A percentile compares a stretch with the other conserved stretches of the same genome.
phyloP scores from a whole-genome alignment of 1,284 basidiomycete genomes.

The Meira miltonrushii region DNA sequence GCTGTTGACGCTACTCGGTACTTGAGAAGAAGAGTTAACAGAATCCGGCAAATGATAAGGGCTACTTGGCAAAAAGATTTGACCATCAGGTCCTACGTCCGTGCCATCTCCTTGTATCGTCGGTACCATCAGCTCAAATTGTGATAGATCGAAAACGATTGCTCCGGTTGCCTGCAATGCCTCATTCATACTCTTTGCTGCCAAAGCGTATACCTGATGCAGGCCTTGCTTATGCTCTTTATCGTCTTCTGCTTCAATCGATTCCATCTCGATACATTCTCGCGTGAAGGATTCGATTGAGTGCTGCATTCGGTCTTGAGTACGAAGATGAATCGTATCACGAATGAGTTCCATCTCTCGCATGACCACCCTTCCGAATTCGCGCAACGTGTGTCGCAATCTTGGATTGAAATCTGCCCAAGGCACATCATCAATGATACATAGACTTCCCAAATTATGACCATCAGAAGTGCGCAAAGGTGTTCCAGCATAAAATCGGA shows the following conservation, averaged over 20 bases:
- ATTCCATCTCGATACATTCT: slow-evolving; percentile 87
- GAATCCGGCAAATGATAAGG: slow-evolving; percentile 19
- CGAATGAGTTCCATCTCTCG: slow-evolving; percentile 91
- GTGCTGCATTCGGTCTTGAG: slow-evolving; percentile 82
- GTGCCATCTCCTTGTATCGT: slow-evolving; percentile 56
- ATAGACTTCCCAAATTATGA: slow-evolving; percentile 80
- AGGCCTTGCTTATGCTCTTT: slow-evolving; percentile 55
- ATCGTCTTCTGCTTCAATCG: slow-evolving; percentile 23
- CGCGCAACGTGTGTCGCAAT: slow-evolving; percentile 83
- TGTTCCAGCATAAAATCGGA: slow-evolving; percentile 86
- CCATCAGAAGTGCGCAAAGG: slow-evolving; percentile 83
- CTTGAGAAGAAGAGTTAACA: background rate
- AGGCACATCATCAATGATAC: slow-evolving; percentile 78
- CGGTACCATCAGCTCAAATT: slow-evolving; percentile 79
- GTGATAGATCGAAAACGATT: slow-evolving; percentile 81
- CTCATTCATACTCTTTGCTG: slow-evolving; percentile 77
- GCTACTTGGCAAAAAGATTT: slow-evolving; percentile 38
- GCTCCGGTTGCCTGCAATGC: slow-evolving; percentile 89
- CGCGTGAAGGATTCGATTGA: slow-evolving; percentile 94
- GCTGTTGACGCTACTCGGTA: background rate
- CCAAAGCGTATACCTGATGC: slow-evolving; percentile 79
- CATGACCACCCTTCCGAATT: slow-evolving; percentile 86
- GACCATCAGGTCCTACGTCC: slow-evolving; percentile 15
- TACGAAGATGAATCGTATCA: slow-evolving; percentile 87
- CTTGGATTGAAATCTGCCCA: slow-evolving; percentile 79